Evolutionary conservation across 257 asterid genomes (phyloP).

Genomic region (Petunia axillaris): DNA sequence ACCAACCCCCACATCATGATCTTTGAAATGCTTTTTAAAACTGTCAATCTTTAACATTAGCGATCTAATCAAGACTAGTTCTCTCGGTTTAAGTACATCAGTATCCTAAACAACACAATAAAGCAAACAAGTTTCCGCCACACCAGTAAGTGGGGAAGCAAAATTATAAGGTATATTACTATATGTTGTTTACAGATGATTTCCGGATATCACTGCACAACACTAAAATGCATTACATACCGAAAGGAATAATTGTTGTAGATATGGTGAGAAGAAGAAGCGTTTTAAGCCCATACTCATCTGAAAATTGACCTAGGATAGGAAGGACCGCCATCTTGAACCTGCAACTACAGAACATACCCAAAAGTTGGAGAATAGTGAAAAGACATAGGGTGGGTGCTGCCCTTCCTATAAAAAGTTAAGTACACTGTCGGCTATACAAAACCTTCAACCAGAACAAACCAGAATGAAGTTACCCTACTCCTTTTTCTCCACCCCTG

Average conservation of each 20-base stretch:
- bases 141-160: slow-evolving; percentile 2
- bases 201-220: slow-evolving; percentile 18
- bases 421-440: not conserved
- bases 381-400: not conserved
- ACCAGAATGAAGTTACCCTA: not conserved
- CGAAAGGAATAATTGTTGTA: slow-evolving; percentile 74
- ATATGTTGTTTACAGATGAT: not conserved
- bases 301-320: slow-evolving; percentile 86
- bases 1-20: too few relatives aligned
- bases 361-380: not conserved
- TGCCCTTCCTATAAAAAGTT: not conserved
- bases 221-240: slow-evolving; percentile 45
- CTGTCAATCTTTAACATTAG: too few relatives aligned
- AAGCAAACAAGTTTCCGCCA: not conserved
- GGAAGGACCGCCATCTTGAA: slow-evolving; percentile 88
- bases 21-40: too few relatives aligned
- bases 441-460: not conserved
- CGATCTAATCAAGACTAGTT: not conserved
- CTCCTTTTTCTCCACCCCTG: not conserved
- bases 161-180: not conserved
- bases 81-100: not conserved
- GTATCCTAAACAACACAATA: not conserved
- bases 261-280: slow-evolving; percentile 81
- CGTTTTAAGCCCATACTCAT: slow-evolving; percentile 91
- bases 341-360: slow-evolving; percentile 45